phyloP scores from a whole-genome alignment of 768 basidiomycete species.

The Wakefieldia striispora region DNA sequence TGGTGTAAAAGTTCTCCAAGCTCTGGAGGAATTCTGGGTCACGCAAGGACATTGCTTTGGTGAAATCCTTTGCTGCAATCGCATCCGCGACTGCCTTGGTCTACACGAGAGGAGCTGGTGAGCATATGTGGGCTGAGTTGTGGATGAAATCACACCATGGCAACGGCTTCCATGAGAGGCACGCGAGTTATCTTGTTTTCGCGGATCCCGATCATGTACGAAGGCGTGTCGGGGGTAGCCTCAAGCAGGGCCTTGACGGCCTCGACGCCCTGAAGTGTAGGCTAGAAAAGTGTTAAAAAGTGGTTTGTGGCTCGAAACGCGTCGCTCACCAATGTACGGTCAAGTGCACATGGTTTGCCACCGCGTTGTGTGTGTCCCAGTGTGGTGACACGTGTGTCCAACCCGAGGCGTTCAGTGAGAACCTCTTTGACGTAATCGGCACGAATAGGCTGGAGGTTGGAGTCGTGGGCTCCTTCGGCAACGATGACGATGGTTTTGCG shows the following conservation, averaged over 20 bases:
- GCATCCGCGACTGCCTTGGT: slow-evolving; percentile 84
- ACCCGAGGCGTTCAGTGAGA: slow-evolving; percentile 77
- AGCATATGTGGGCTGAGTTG: slow-evolving; percentile 1
- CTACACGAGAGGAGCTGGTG: slow-evolving; percentile 36
- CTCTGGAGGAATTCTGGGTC: slow-evolving; percentile 91
- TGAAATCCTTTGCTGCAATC: slow-evolving; percentile 80
- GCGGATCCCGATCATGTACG: slow-evolving; percentile 94
- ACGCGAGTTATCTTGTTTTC: slow-evolving; percentile 95
- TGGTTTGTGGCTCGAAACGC: not conserved
- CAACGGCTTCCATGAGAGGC: slow-evolving; percentile 90
- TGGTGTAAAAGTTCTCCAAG: slow-evolving; percentile 79
- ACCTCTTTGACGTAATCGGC: slow-evolving; percentile 91
- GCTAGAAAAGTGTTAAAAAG: slow-evolving; percentile 43
- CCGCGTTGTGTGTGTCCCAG: slow-evolving; percentile 97
- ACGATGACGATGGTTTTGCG: slow-evolving; percentile 98
- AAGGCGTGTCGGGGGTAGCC: slow-evolving; percentile 85
- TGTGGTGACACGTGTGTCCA: slow-evolving; percentile 96
- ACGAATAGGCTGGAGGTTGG: slow-evolving; percentile 84
- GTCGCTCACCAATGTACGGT: slow-evolving; percentile 77
- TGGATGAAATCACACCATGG: slow-evolving; percentile 51
- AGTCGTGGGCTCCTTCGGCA: slow-evolving; percentile 93
- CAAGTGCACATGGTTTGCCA: slow-evolving; percentile 88
- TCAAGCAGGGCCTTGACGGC: slow-evolving; percentile 87
- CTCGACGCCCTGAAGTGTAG: slow-evolving; percentile 93
- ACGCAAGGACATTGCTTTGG: slow-evolving; percentile 80